Percentiles rank a stretch among this genome's conserved stretches.
These are phyloP conservation scores for Trichocladium antarcticum DNA, from an alignment of 495 filamentous ascomycete species.

Conservation along the genomic window DNA sequence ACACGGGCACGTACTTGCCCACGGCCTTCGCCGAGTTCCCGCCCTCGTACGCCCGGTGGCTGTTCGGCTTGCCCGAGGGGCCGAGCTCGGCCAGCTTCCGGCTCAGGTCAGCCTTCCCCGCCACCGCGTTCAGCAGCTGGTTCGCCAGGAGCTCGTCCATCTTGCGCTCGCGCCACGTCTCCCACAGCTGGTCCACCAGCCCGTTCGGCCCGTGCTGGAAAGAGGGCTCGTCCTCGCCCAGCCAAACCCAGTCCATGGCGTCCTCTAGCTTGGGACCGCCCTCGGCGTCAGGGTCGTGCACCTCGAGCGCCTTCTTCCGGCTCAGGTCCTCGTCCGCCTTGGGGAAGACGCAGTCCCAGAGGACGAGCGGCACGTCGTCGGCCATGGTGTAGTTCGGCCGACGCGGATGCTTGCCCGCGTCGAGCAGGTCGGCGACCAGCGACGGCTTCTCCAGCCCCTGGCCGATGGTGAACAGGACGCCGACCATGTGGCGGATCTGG, in stretches of 20 bases:
- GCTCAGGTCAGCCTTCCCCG: conserved; percentile 38
- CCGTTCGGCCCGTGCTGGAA: conserved; percentile 50
- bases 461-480: conserved; percentile 78
- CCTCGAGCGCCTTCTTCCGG: conserved; percentile 4
- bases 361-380: conserved; percentile 71
- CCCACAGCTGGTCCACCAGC: conserved; percentile 66
- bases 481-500: conserved; percentile 86
- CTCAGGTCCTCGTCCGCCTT: conserved; percentile 11
- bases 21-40: conserved; percentile 45
- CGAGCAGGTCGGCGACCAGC: conserved; percentile 59
- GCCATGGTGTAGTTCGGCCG: conserved; percentile 86
- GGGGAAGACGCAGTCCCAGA: conserved; percentile 93
- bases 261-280: conserved; percentile 33
- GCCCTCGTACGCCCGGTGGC: conserved; percentile 60
- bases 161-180: conserved; percentile 67
- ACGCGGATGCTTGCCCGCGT: conserved; percentile 53
- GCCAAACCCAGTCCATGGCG: conserved; percentile 68
- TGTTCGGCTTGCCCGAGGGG: conserved; percentile 19
- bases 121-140: conserved; percentile 52
- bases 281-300: conserved; percentile 32
- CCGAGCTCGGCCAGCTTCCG: conserved; percentile 4
- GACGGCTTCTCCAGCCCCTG: conserved; percentile 73
- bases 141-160: conserved; percentile 77
- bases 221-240: conserved; percentile 45
- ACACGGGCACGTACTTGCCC: conserved; percentile 61